phyloP scores from a whole-genome alignment of 306 rosid genomes.

The Ormosia emarginata region DNA sequence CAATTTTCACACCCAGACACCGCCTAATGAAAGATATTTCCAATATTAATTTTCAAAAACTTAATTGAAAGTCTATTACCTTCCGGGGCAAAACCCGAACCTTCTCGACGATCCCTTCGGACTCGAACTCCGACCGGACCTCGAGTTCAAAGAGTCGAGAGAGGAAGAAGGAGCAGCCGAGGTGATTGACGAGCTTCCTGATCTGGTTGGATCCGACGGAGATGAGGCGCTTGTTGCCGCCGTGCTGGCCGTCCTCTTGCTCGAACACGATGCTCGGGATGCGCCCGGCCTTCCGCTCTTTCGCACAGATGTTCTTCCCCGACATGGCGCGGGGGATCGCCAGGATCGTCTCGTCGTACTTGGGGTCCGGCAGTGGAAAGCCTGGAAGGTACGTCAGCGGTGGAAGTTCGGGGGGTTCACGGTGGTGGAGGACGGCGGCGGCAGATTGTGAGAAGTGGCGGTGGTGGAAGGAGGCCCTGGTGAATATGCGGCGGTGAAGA shows the following conservation, averaged over 20 bases:
- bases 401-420: conserved; percentile 27
- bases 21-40: no score
- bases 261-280: conserved; percentile 84
- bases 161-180: conserved; percentile 80
- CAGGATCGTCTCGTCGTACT: conserved; percentile 64
- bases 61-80: no score
- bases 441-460: no score
- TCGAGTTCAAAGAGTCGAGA: conserved; percentile 75
- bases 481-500: conserved; percentile 29
- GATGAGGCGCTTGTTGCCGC: conserved; percentile 92
- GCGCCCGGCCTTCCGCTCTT: conserved; percentile 81
- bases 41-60: no score
- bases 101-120: no score
- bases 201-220: conserved; percentile 77
- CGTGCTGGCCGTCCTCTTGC: conserved; percentile 81
- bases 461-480: conserved; percentile 35
- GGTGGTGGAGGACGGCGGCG: conserved; percentile 25
- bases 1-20: no score
- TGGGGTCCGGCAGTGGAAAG: conserved; percentile 67
- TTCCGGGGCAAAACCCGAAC: no score
- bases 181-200: conserved; percentile 71
- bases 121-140: conserved; percentile 51
- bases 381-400: conserved; percentile 42
- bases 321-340: conserved; percentile 66
- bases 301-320: conserved; percentile 61